A percentile compares a stretch with the other conserved stretches of the same genome.
Evolutionary conservation across 2,329 filamentous ascomycete species (phyloP).

Genomic region (Scedosporium minutisporum): DNA sequence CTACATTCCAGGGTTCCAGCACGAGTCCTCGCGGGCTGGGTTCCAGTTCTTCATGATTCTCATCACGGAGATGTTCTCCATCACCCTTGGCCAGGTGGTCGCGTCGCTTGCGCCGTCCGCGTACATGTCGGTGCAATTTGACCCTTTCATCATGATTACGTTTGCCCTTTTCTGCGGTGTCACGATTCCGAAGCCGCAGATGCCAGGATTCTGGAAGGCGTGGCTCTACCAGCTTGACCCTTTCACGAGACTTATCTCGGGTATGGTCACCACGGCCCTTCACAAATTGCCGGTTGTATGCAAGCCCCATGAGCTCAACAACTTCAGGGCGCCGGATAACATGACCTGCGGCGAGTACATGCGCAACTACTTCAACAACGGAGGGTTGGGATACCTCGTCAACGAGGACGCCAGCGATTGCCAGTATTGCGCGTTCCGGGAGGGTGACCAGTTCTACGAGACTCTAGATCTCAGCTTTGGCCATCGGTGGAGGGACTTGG

Average conservation of each 20-base stretch:
- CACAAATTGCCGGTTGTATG: constrained; percentile 57
- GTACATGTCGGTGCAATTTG: constrained; percentile 69
- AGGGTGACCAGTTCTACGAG: constrained; percentile 72
- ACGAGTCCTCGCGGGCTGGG: constrained; percentile 55
- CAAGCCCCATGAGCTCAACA: constrained; percentile 49
- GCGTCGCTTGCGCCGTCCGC: constrained; percentile 68
- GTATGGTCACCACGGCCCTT: constrained; percentile 70
- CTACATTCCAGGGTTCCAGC: constrained; percentile 69
- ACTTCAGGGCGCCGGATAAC: constrained; percentile 56
- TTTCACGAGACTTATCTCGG: constrained; percentile 71
- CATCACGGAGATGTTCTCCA: constrained; percentile 74
- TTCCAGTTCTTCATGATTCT: constrained; percentile 83
- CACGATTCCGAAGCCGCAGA: constrained; percentile 67
- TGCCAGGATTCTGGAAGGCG: constrained; percentile 66
- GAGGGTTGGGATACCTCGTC: constrained; percentile 64
- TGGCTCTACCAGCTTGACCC: constrained; percentile 80
- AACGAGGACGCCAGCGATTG: constrained; percentile 52
- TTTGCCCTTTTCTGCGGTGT: constrained; percentile 85
- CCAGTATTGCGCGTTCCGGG: constrained; percentile 71
- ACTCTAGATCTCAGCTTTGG: constrained; percentile 57
- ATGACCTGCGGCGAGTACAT: constrained; percentile 70
- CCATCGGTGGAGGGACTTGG: constrained; percentile 71
- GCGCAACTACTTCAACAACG: constrained; percentile 54
- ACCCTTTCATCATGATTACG: constrained; percentile 74
- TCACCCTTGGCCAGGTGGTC: constrained; percentile 68